These are phyloP conservation scores for Pyrenula aspistea DNA, from an alignment of 495 filamentous ascomycete genomes.

Conservation along the genomic window DNA sequence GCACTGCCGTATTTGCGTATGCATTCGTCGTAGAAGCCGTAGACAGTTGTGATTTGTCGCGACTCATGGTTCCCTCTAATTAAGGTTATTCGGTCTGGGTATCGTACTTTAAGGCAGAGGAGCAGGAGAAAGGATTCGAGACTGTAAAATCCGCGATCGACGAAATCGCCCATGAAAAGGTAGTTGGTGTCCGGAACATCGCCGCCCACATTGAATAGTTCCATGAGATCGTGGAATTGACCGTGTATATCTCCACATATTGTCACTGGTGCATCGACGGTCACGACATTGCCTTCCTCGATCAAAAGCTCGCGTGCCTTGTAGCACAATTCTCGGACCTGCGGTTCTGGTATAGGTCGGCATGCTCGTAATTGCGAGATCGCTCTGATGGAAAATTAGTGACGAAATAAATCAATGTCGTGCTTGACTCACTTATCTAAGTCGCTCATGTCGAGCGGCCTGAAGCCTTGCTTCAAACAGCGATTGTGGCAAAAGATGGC, in stretches of 20 bases:
- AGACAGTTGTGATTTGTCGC: conserved; percentile 93
- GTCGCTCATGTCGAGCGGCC: conserved; percentile 57
- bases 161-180: conserved; percentile 98
- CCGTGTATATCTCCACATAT: conserved; percentile 99
- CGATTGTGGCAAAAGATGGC: neutral
- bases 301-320: conserved; percentile 94
- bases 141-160: conserved; percentile 96
- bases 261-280: conserved; percentile 90
- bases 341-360: conserved; percentile 87
- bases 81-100: conserved; percentile 93
- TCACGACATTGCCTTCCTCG: conserved; percentile 95
- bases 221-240: conserved; percentile 98
- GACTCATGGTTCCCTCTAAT: conserved; percentile 98
- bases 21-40: conserved; percentile 98
- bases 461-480: conserved; percentile 4
- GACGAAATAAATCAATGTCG: conserved; percentile 61
- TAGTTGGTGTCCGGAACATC: conserved; percentile 97
- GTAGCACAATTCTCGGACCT: conserved; percentile 94
- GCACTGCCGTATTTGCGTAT: conserved; percentile 93
- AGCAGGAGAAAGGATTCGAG: conserved; percentile 93
- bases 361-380: conserved; percentile 91
- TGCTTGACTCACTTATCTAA: conserved; percentile 55
- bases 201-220: conserved; percentile 90
- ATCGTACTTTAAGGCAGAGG: conserved; percentile 91
- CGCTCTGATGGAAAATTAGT: conserved; percentile 58